A percentile compares a stretch with the other conserved stretches of the same genome.
Evolutionary conservation across 78 protist genomes (phyloP).

Genomic region (Dictyostelium capitatum): DNA sequence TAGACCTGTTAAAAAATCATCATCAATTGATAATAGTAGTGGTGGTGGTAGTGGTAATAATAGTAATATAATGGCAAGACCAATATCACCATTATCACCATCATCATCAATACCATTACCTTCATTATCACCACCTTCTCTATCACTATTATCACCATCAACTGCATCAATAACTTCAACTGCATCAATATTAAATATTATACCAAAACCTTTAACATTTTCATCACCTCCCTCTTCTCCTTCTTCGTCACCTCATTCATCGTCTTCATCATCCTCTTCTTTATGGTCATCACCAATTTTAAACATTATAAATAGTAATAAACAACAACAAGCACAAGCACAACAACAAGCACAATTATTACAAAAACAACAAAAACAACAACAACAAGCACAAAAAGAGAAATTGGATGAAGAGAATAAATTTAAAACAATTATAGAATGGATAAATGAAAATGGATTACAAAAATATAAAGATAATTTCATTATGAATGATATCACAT

Average conservation of each 20-base stretch:
- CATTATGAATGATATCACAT: slow-evolving; percentile 40
- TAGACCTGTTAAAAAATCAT: slow-evolving; percentile 41
- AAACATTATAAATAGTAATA: background rate
- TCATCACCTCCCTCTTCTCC: background rate
- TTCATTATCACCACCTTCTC: background rate
- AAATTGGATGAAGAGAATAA: background rate
- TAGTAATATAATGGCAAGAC: background rate
- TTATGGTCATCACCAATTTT: slow-evolving; percentile 5
- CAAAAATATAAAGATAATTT: slow-evolving; percentile 48
- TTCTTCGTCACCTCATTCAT: background rate
- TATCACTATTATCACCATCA: background rate
- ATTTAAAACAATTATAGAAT: slow-evolving; percentile 25
- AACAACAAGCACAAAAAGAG: no score
- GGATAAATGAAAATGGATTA: slow-evolving; percentile 27
- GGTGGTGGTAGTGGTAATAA: background rate
- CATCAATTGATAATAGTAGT: background rate
- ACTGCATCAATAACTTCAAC: background rate
- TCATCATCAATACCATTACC: background rate
- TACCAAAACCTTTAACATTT: background rate
- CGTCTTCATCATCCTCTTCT: background rate
- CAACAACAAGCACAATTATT: no score
- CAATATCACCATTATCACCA: background rate
- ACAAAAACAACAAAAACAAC: no score
- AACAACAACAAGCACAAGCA: no score
- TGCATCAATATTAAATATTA: background rate